Evolutionary conservation across 257 asterid species (phyloP), one percentile per base, ranked within the genome.

Genomic region (Salvia splendens): DNA sequence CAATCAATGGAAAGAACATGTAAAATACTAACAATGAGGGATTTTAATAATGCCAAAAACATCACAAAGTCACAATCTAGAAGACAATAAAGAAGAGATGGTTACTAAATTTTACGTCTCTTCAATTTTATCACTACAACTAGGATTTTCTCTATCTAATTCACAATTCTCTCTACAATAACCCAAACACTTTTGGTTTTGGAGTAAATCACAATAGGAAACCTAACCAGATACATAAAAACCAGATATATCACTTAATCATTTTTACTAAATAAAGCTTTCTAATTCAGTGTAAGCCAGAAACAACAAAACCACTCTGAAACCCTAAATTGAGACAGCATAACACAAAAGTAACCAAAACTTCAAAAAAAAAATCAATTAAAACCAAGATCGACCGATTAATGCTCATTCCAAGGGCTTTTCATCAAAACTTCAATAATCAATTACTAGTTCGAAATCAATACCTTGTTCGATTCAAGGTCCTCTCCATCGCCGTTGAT

Each of bases 391-490:
- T 24, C 30, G 30, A 72, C 50, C 54, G 78, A 62, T 48, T 56
- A 55, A 56, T 36, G 56, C 12, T 47, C 7, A 54, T 24, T 24
- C 4, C 30, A 67, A 50, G 58, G 64, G 64, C 73, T 36, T 58
- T 12, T 28, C 28, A 30, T n/a, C 16, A 42, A 24, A 72, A 59
- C 2, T 14, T 8, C 10, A 69, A 75, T 42, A 40, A 40, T 40
- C 0, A 17, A 67, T 17, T 24, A 2, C 30, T 1, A 33, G 51
- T 12, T 20, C 41, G 4, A 80, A 63, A 2, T 46, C 52, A 24
- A 28, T 49, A 91, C 97, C 96, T 79, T 78, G 28, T 55, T 60
- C 1, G 76, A 42, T 69, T 79, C 85, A n/a, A 61, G 81, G 41
- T 69, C 84, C 36, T 77, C 78, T 68, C 75, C 81, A 49, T 71